These are phyloP conservation scores for Colletotrichum sojae DNA, from an alignment of 2,329 filamentous ascomycete species.

Conservation along the genomic window DNA sequence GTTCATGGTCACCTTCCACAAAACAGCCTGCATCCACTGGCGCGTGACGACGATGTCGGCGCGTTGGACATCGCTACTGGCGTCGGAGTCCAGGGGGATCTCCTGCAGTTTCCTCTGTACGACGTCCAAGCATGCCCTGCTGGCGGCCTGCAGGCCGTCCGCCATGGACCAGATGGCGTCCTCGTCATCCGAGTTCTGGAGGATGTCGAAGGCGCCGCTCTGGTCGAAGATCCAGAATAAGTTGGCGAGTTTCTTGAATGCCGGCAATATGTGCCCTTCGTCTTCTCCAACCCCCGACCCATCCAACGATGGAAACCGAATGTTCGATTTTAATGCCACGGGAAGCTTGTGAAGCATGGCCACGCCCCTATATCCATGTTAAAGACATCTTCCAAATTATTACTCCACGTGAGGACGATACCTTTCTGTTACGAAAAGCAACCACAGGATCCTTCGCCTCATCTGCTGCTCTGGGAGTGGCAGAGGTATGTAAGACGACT, in stretches of 20 bases:
- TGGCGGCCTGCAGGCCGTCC: slow-evolving; percentile 33
- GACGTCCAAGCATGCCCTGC: slow-evolving; percentile 51
- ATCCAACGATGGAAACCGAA: slow-evolving; percentile 52
- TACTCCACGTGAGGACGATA: slow-evolving; percentile 21
- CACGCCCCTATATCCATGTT: slow-evolving; percentile 54
- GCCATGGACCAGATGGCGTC: slow-evolving; percentile 49
- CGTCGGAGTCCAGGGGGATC: slow-evolving; percentile 53
- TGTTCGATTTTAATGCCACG: slow-evolving; percentile 58
- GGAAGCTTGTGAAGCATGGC: slow-evolving; percentile 65
- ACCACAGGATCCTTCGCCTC: slow-evolving; percentile 56
- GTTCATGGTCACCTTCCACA: slow-evolving; percentile 59
- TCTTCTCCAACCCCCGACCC: slow-evolving; percentile 53
- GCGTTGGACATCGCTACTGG: slow-evolving; percentile 62
- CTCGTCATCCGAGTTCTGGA: slow-evolving; percentile 54
- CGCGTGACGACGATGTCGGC: slow-evolving; percentile 64
- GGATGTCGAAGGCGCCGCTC: slow-evolving; percentile 62
- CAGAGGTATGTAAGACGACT: slow-evolving; percentile 56
- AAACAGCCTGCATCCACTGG: slow-evolving; percentile 65
- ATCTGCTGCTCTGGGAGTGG: slow-evolving; percentile 58
- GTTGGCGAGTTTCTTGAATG: slow-evolving; percentile 63
- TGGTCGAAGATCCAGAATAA: slow-evolving; percentile 66
- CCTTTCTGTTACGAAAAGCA: slow-evolving; percentile 58
- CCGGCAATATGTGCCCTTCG: slow-evolving; percentile 60
- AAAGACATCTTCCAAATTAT: not conserved
- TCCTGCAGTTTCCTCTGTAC: slow-evolving; percentile 61